Base-by-base conservation (phyloP, 2,329 filamentous ascomycete species). In the Cytospora leucostoma region DNA sequence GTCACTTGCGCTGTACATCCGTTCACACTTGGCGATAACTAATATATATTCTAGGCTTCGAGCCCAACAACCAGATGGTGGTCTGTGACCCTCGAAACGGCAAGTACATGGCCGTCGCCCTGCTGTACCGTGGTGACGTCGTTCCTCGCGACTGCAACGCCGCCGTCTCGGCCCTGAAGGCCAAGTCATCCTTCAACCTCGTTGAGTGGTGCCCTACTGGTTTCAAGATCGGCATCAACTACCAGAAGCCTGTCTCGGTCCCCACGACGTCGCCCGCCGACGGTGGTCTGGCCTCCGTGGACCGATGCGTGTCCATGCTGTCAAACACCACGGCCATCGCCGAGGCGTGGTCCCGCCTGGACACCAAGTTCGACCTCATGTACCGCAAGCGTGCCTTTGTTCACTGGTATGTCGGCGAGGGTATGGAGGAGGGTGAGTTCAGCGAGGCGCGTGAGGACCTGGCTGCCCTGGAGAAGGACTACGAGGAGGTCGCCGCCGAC, bases 381-480 rank as follows among this genome's bases (percentile, higher is more conserved):
- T 89, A 90, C 83, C 88, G 84, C 79, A 90, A 90, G 84, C 87
- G 88, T 69, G 88, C 88, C 65, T 90, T 91, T 71, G 88, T 90
- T 53, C 88, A 91, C 79, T 90, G 88, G 88, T 91, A 91, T 70
- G 91, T 95, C 60, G 91, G 91, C 69, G 91, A 95, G 80, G 91
- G 91, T 79, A 95, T 95, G 91, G 91, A 95, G 81, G 91, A 95
- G 77, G 91, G 91, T 71, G 91, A 95, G 78, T 95, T 95, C 81
- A 90, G 88, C 67, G 91, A 95, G 78, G 91, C 91, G 66, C 88
- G 91, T 70, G 91, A 95, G 80, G 91, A 95, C 75, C 82, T 95
- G 66, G 91, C 91, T 67, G 91, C 91, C 55, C 82, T 95, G 38
- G 91, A 94, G 83, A 91, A 89, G 81, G 91, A 94, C 72, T 94